Conservation (phyloP, 106 monocot genomes). For the Chionographis japonica region DNA sequence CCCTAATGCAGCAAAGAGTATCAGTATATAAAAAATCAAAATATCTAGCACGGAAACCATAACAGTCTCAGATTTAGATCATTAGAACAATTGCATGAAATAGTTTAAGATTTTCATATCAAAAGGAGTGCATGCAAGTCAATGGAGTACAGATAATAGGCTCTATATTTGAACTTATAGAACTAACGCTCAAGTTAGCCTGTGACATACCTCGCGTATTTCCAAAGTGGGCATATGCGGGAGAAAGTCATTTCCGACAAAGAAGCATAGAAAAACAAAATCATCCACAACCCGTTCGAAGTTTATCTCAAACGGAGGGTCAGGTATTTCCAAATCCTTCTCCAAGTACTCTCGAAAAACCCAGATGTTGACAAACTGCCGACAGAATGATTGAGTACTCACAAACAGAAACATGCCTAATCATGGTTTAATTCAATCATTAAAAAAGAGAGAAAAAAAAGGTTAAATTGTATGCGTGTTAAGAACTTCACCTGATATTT, state of each 20-base stretch:
- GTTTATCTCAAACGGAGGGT: constrained; percentile 69
- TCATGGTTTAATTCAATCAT: neutral
- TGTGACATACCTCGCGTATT: constrained; percentile 78
- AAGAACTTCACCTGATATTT: constrained; percentile 72
- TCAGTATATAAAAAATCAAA: neutral
- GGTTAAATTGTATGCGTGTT: too few relatives aligned
- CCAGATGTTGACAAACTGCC: constrained; percentile 92
- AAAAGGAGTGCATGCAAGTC: neutral
- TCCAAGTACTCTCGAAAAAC: constrained; percentile 88
- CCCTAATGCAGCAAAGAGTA: constrained; percentile 41
- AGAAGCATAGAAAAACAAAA: constrained; percentile 94
- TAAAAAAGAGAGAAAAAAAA: neutral
- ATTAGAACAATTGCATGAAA: too few relatives aligned
- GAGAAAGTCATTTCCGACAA: constrained; percentile 98
- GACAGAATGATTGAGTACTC: constrained; percentile 4
- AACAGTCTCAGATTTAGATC: too few relatives aligned
- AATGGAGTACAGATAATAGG: neutral
- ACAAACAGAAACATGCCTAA: neutral
- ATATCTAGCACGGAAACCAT: too few relatives aligned
- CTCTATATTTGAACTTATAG: neutral
- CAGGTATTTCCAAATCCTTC: constrained; percentile 63
- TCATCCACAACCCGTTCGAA: constrained; percentile 91
- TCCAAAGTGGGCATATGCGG: constrained; percentile 98
- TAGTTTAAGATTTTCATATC: neutral
- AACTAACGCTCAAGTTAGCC: neutral